Evolutionary conservation across 371 early-diverging fungal genomes (phyloP).

Genomic region (Apophysomyces sp.): DNA sequence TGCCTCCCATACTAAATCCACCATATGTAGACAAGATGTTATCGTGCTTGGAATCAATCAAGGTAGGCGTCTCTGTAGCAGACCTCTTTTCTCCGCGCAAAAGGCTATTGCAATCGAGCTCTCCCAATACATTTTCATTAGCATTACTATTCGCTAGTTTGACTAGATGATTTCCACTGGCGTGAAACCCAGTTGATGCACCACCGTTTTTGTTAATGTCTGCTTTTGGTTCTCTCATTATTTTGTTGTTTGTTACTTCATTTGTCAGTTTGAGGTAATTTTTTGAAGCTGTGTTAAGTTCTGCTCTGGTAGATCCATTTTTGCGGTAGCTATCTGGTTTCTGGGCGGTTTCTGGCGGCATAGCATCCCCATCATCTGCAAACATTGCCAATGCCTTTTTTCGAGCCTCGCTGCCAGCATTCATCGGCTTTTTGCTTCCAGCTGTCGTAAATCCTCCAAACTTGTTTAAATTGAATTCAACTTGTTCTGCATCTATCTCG

Average conservation of each 20-base stretch:
- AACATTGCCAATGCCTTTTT: conserved; percentile 11
- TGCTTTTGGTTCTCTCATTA: no score
- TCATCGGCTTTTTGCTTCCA: conserved; percentile 16
- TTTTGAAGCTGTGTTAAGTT: background rate
- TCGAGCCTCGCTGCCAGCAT: conserved; percentile 14
- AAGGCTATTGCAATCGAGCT: no score
- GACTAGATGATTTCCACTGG: no score
- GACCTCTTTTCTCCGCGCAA: no score
- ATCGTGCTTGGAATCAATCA: conserved; percentile 19
- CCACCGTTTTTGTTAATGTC: no score
- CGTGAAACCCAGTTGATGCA: no score
- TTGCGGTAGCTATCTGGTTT: background rate
- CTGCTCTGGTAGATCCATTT: background rate
- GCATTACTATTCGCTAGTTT: no score
- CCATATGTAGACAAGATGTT: conserved; percentile 17
- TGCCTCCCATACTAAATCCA: conserved; percentile 22
- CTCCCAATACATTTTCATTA: no score
- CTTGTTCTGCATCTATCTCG: conserved; percentile 12
- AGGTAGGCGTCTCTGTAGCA: background rate
- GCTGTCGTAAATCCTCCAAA: conserved; percentile 18
- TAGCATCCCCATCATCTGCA: background rate
- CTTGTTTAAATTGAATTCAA: conserved; percentile 8
- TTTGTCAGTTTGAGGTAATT: no score
- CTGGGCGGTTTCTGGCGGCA: no score
- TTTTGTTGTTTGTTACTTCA: no score